Evolutionary conservation across 305 asterid species (phyloP), one percentile per base, ranked within the genome.

Genomic region (Solanum chacoense): DNA sequence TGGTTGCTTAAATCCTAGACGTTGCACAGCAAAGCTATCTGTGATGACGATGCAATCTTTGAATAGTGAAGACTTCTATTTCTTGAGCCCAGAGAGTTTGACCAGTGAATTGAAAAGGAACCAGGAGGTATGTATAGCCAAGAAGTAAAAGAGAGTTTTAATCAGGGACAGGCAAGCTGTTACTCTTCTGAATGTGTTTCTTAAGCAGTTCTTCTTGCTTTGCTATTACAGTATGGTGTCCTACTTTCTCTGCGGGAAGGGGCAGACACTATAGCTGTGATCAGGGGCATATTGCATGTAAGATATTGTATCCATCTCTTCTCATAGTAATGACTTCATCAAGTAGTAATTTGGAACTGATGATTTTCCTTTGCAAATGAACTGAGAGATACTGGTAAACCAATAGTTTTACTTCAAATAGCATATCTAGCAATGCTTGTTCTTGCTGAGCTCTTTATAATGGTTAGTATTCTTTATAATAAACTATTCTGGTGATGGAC

Each of bases 191-290:
- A 63, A 75, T 50, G 45, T 45, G 32, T 29, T 28, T 37, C 55
- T 79, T 71, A 26, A 40, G 38, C 26, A 11, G n/a, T 29, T 67
- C 18, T 42, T 76, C 32, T 55, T 67, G 11, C 9, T 87, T 87
- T 87, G 24, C 24, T 84, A 6, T 67, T 75, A 34, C 92, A 95
- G 98, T 92, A 91, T 16, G 94, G 94, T 31, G 88, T 96, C 89
- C 95, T 96, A 85, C 90, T 96, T n/a, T 93, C 90, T 86, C 88
- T 97, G 14, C 95, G 98, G 85, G 99, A 97, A 91, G 98, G 96
- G 26, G 95, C 98, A 75, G 88, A 91, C 89, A 91, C 98, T 86
- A 78, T 91, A 74, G 98, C 95, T 87, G 81, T 94, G 72, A 90
- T 94, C 85, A 89, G 77, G 93, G 98, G 98, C 78, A 88, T 95